These are phyloP conservation scores for Pseudozyma pruni DNA, from an alignment of 1,284 basidiomycete species.

Conservation along the genomic window DNA sequence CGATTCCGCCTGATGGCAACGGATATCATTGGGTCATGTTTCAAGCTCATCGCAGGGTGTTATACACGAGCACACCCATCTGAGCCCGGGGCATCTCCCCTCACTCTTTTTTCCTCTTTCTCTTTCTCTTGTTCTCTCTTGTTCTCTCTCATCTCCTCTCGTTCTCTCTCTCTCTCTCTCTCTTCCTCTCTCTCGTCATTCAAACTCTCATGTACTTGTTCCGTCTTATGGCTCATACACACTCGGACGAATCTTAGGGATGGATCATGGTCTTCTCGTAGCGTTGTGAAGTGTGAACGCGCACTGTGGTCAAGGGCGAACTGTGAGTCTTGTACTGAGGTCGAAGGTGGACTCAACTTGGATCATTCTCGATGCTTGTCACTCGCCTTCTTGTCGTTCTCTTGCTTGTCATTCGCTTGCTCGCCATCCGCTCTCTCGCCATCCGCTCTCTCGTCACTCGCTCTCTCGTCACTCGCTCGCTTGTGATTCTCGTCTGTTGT, in stretches of 20 bases:
- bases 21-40: no score
- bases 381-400: no score
- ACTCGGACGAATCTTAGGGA: constrained; percentile 5
- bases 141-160: neutral
- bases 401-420: no score
- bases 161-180: constrained; percentile 12
- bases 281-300: no score
- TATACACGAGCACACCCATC: constrained; percentile 23
- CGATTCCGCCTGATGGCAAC: no score
- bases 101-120: constrained; percentile 2
- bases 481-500: no score
- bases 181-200: neutral
- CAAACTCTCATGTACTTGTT: constrained; percentile 7
- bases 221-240: constrained; percentile 5
- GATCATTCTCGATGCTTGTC: no score
- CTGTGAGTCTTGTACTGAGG: no score
- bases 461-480: no score
- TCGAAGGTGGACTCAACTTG: no score
- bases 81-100: neutral
- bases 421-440: no score
- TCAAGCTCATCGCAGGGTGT: constrained; percentile 6
- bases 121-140: constrained; percentile 6
- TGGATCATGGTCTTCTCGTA: constrained; percentile 1
- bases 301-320: neutral
- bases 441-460: no score